These are phyloP conservation scores for Pseudonitzschia multiseries DNA, from an alignment of 108 stramenopile species.

Conservation along the genomic window DNA sequence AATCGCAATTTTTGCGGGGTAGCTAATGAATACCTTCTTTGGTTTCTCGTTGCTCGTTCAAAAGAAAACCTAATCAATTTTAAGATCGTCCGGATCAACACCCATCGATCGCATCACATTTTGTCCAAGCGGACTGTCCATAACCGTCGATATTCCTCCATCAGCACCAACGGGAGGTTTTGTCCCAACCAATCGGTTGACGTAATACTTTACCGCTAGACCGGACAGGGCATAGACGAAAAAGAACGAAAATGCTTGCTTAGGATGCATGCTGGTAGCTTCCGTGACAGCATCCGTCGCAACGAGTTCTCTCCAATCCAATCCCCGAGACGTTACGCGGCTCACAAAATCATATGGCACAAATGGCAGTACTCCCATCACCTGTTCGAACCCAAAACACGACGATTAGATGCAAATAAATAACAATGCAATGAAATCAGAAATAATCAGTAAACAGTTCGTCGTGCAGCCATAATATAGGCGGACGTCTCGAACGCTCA, in stretches of 20 bases:
- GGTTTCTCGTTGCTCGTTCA: neutral
- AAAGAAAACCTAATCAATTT: conserved; percentile 12
- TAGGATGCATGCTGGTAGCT: conserved; percentile 26
- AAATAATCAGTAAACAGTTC: neutral
- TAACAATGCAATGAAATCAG: neutral
- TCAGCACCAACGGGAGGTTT: conserved; percentile 71
- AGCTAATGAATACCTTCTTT: neutral
- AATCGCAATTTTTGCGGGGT: neutral
- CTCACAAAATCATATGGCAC: conserved; percentile 53
- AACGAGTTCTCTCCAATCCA: conserved; percentile 37
- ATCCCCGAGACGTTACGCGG: conserved; percentile 53
- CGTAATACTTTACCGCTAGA: conserved; percentile 66
- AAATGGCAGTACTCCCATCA: conserved; percentile 71
- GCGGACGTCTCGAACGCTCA: neutral
- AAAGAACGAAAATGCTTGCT: conserved; percentile 67
- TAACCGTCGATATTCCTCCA: conserved; percentile 51
- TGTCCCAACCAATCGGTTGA: conserved; percentile 52
- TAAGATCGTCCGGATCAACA: conserved; percentile 39
- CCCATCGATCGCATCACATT: conserved; percentile 28
- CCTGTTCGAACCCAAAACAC: neutral
- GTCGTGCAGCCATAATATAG: no score
- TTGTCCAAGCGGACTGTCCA: conserved; percentile 40
- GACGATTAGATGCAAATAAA: neutral
- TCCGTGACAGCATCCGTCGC: conserved; percentile 29
- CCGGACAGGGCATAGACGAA: conserved; percentile 70